Percentiles rank a stretch among this genome's conserved stretches.
These are phyloP conservation scores for Celoporthe dispersa DNA, from an alignment of 2,329 filamentous ascomycete species.

Conservation along the genomic window DNA sequence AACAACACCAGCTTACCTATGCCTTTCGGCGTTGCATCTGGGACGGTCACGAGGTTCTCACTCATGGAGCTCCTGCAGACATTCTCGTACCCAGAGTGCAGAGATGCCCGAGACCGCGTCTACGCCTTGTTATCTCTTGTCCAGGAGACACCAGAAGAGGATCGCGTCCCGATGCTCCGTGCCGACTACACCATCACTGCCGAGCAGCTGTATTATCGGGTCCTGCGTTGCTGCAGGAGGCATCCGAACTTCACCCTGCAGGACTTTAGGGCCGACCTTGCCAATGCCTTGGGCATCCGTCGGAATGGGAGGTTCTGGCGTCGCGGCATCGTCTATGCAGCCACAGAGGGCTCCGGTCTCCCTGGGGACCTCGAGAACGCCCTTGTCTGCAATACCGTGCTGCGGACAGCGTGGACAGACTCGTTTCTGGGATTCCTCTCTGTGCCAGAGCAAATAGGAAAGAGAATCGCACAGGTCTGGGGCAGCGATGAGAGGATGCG, in stretches of 20 bases:
- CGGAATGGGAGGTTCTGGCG: background rate
- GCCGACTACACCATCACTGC: background rate
- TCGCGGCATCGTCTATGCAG: background rate
- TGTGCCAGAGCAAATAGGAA: background rate
- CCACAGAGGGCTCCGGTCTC: background rate
- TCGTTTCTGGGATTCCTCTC: background rate
- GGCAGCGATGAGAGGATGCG: background rate
- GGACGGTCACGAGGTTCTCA: background rate
- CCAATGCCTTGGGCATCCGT: background rate
- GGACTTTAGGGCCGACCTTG: background rate
- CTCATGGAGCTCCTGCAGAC: background rate
- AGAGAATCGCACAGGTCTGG: no score
- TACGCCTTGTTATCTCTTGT: background rate
- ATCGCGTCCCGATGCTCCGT: background rate
- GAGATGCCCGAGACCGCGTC: background rate
- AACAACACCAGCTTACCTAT: background rate
- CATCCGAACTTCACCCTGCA: background rate
- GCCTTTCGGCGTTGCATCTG: background rate
- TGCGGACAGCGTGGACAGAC: background rate
- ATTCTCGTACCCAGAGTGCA: background rate
- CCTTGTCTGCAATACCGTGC: background rate
- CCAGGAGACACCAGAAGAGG: background rate
- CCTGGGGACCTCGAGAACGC: background rate
- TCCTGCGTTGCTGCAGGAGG: background rate
- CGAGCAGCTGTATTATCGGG: background rate